Conservation (phyloP, 805 yeast genomes). For the Lachancea cidri region DNA sequence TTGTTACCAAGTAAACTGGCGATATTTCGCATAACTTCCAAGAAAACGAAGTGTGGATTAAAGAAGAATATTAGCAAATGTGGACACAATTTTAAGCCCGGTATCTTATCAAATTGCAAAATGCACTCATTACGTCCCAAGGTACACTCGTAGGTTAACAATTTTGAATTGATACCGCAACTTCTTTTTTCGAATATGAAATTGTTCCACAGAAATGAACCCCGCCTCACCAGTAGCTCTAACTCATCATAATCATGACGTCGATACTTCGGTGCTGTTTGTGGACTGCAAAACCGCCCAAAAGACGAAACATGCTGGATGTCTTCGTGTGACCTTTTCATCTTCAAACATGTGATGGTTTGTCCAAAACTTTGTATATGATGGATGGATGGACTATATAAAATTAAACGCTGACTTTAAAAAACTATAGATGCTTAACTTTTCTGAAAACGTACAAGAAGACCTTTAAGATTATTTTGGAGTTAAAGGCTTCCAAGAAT, state of each 20-base stretch:
- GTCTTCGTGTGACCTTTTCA: background rate
- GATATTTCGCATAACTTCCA: background rate
- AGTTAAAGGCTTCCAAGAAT: conserved; percentile 48
- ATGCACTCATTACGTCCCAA: background rate
- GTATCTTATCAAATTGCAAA: background rate
- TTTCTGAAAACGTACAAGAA: too few species aligned
- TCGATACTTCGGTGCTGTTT: background rate
- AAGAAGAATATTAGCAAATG: conserved; percentile 1
- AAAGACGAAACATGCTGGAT: background rate
- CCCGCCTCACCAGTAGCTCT: background rate
- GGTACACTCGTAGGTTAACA: background rate
- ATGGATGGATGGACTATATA: too few species aligned
- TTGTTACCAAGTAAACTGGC: background rate
- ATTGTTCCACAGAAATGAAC: background rate
- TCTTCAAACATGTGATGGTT: background rate
- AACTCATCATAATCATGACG: background rate
- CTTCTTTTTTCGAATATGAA: background rate
- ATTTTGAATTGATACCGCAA: background rate
- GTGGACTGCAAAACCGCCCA: background rate
- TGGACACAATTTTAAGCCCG: background rate
- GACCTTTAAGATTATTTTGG: conserved; percentile 42
- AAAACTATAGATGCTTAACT: background rate
- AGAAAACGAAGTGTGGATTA: conserved; percentile 2
- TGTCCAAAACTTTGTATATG: too few species aligned
- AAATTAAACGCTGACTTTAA: too few species aligned